Percentiles rank a stretch among this genome's conserved stretches.
phyloP scores from a whole-genome alignment of 2,329 filamentous ascomycete genomes.

The Exophiala sp. region DNA sequence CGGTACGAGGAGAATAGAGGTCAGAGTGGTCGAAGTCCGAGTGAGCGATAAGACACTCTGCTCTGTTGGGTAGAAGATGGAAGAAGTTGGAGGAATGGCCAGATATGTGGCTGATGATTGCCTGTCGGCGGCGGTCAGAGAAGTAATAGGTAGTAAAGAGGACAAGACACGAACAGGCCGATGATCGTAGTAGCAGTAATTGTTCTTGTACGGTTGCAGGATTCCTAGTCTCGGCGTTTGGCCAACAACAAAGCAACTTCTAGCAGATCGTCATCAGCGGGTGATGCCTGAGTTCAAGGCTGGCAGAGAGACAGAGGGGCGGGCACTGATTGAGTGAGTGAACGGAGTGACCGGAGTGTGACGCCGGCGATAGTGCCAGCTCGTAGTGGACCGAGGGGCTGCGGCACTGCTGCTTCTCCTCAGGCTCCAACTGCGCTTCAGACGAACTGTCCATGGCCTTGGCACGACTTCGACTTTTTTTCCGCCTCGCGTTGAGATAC shows the following conservation, averaged over 20 bases:
- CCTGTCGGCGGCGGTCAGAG: background rate
- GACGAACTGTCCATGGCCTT: conserved; percentile 26
- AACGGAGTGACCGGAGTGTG: too few species aligned
- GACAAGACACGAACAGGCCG: background rate
- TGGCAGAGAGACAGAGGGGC: too few species aligned
- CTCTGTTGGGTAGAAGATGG: background rate
- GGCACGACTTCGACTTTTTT: conserved; percentile 32
- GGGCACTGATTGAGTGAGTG: too few species aligned
- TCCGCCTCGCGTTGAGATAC: conserved; percentile 32
- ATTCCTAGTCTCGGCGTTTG: background rate
- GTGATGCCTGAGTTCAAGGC: background rate
- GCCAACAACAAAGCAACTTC: background rate
- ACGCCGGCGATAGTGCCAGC: too few species aligned
- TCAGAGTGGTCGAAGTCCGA: background rate
- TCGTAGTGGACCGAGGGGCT: too few species aligned
- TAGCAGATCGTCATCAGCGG: background rate
- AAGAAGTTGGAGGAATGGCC: conserved; percentile 1
- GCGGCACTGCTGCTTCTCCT: too few species aligned
- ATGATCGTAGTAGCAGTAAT: background rate
- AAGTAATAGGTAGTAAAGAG: background rate
- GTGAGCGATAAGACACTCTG: background rate
- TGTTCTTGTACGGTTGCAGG: background rate
- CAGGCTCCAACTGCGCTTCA: too few species aligned
- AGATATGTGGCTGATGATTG: background rate
- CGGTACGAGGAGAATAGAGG: background rate